A percentile compares a stretch with the other conserved stretches of the same genome.
Conservation (phyloP, 257 asterid genomes). For the Coffea eugenioides region DNA sequence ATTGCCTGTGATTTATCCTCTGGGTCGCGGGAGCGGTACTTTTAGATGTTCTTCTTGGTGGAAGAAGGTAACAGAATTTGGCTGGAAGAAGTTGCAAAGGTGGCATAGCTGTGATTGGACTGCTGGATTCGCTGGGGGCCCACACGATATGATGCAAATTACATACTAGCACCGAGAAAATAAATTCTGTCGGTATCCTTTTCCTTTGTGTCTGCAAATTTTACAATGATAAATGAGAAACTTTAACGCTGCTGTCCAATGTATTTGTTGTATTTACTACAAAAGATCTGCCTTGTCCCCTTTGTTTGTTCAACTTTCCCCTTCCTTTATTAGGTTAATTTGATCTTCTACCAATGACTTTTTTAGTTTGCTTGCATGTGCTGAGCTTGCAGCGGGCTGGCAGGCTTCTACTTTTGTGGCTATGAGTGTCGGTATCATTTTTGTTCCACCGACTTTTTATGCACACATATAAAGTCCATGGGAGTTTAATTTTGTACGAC, state of each 20-base stretch:
- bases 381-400: not conserved
- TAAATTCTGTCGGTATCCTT: not conserved
- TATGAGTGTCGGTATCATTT: not conserved
- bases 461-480: not conserved
- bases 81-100: not conserved
- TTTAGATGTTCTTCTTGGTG: not conserved
- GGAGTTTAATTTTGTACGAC: not conserved
- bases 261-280: not conserved
- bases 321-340: not conserved
- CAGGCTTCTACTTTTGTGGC: not conserved
- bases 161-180: not conserved
- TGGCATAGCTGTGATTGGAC: not conserved
- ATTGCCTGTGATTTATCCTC: not conserved
- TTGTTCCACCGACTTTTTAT: not conserved
- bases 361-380: not conserved
- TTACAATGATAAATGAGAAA: not conserved
- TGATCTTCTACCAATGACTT: not conserved
- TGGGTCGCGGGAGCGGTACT: not conserved
- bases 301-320: not conserved
- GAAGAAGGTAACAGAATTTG: not conserved
- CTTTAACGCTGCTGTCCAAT: not conserved
- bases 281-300: not conserved
- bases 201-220: not conserved
- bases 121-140: not conserved
- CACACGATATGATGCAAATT: not conserved